Conservation (phyloP, 768 basidiomycete genomes). For the Collybia sordida region DNA sequence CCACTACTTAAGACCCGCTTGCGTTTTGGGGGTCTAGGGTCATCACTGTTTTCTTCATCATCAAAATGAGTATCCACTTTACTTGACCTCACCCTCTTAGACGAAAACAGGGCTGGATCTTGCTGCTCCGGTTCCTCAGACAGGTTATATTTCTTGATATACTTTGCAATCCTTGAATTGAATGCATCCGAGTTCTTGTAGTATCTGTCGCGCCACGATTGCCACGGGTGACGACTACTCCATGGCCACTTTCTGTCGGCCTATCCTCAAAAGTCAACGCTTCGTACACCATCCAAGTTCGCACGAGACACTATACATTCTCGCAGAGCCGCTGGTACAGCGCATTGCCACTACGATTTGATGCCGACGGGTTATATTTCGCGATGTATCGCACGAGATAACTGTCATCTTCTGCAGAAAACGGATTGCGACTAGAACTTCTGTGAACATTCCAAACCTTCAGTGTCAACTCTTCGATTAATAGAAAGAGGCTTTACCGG, state of each 20-base stretch:
- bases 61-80: not conserved
- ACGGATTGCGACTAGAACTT: conserved; percentile 24
- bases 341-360: conserved; percentile 44
- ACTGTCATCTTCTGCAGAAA: conserved; percentile 38
- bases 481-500: conserved; percentile 1
- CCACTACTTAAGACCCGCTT: not conserved
- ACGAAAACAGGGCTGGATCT: not conserved
- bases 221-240: conserved; percentile 50
- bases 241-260: conserved; percentile 45
- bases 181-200: conserved; percentile 40
- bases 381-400: conserved; percentile 49
- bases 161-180: conserved; percentile 39
- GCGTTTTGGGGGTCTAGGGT: conserved; percentile 6
- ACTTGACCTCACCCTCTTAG: not conserved
- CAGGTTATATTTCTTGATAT: conserved; percentile 32
- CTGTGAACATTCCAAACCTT: not conserved
- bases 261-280: conserved; percentile 23
- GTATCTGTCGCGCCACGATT: conserved; percentile 69
- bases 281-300: not conserved
- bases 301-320: conserved; percentile 38
- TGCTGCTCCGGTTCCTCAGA: conserved; percentile 10
- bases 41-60: not conserved
- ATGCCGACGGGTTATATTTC: conserved; percentile 35
- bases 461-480: not conserved
- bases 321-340: conserved; percentile 42